Conservation (phyloP, 208 protist species). For the Trypanosomatidae sp. region DNA sequence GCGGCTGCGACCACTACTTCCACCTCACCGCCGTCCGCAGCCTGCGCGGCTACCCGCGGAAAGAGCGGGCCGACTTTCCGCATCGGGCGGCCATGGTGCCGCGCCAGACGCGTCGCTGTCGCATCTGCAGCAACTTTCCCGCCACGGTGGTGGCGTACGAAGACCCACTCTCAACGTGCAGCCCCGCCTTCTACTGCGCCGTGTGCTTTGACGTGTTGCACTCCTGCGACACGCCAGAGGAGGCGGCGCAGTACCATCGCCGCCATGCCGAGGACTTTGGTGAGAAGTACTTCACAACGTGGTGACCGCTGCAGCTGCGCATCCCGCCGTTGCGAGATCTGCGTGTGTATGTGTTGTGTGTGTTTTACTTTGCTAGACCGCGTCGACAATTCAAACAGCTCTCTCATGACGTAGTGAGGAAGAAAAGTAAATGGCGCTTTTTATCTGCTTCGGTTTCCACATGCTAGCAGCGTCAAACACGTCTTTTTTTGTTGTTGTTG, state of each 20-base stretch:
- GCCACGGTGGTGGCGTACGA: slow-evolving; percentile 66
- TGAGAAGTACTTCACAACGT: slow-evolving; percentile 40
- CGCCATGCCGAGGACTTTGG: slow-evolving; percentile 26
- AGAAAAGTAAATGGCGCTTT: no score
- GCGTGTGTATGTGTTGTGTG: no score
- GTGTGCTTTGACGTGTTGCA: slow-evolving; percentile 78
- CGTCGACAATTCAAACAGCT: no score
- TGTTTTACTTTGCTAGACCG: no score
- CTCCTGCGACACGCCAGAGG: slow-evolving; percentile 41
- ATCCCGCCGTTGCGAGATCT: no score
- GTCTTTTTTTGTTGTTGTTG: no score
- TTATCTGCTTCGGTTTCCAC: no score
- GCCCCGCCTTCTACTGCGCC: slow-evolving; percentile 59
- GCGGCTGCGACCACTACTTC: slow-evolving; percentile 81
- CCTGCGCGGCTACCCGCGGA: slow-evolving; percentile 35
- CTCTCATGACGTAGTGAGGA: no score
- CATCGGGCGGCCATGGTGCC: slow-evolving; percentile 48
- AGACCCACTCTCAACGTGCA: slow-evolving; percentile 44
- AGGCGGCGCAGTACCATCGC: slow-evolving; percentile 43
- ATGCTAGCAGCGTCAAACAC: no score
- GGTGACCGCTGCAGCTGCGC: no score
- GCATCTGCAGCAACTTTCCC: slow-evolving; percentile 57
- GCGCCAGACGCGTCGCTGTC: slow-evolving; percentile 45
- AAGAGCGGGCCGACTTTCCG: slow-evolving; percentile 45
- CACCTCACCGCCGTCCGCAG: slow-evolving; percentile 43